Evolutionary conservation across 2,329 filamentous ascomycete species (phyloP).

Genomic region (Periconia digitata): DNA sequence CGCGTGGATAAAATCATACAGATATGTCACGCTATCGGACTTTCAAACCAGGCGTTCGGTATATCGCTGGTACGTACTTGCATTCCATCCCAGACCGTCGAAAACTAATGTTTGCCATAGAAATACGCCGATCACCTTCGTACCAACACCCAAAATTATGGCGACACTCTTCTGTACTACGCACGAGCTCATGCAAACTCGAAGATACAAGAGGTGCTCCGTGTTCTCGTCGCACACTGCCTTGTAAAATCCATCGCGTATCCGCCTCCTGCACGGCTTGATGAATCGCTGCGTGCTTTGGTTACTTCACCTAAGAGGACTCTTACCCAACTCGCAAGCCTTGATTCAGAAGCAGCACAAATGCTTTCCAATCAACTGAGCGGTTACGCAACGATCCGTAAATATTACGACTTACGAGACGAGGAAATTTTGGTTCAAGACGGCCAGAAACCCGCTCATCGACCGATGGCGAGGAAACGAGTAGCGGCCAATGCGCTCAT

Average conservation of each 20-base stretch:
- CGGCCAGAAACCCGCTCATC: slow-evolving; percentile 45
- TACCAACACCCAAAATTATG: slow-evolving; percentile 73
- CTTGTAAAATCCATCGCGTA: slow-evolving; percentile 82
- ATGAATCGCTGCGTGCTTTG: slow-evolving; percentile 69
- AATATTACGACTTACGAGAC: slow-evolving; percentile 89
- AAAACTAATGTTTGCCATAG: slow-evolving; percentile 49
- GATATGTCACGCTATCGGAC: slow-evolving; percentile 75
- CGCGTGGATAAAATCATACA: slow-evolving; percentile 81
- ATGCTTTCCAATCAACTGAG: slow-evolving; percentile 83
- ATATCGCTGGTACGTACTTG: slow-evolving; percentile 65
- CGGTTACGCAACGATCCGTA: slow-evolving; percentile 87
- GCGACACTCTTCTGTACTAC: slow-evolving; percentile 87
- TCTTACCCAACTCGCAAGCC: slow-evolving; percentile 69
- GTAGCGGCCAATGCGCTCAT: slow-evolving; percentile 74
- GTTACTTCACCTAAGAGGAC: slow-evolving; percentile 72
- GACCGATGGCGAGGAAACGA: slow-evolving; percentile 63
- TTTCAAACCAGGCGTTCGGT: slow-evolving; percentile 75
- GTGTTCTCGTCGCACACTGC: slow-evolving; percentile 83
- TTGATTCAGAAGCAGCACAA: slow-evolving; percentile 79
- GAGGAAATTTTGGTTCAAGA: slow-evolving; percentile 51
- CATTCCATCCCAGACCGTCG: not conserved
- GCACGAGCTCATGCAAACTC: slow-evolving; percentile 75
- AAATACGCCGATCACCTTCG: slow-evolving; percentile 80
- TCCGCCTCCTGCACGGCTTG: slow-evolving; percentile 70
- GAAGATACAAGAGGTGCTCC: slow-evolving; percentile 83